Evolutionary conservation across 306 rosid genomes (phyloP).

Genomic region (Sicyos baderoa): DNA sequence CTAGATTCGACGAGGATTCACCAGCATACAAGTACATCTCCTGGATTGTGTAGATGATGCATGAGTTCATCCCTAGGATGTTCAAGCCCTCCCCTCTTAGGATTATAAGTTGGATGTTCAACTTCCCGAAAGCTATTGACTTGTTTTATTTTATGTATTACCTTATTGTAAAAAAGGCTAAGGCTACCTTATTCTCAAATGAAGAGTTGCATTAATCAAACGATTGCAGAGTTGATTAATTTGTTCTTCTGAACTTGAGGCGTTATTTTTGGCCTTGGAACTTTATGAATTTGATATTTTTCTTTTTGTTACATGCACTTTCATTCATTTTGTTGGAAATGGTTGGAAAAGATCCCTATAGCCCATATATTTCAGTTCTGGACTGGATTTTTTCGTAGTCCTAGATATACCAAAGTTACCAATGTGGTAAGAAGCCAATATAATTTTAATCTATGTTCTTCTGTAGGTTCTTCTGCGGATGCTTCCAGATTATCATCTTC

Average conservation of each 20-base stretch:
- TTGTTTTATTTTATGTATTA: no score
- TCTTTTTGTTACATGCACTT: neutral
- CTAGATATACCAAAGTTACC: neutral
- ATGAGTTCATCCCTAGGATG: no score
- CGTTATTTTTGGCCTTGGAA: neutral
- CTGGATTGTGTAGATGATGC: no score
- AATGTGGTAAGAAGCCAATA: no score
- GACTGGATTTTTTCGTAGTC: neutral
- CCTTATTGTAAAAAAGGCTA: no score
- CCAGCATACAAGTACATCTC: no score
- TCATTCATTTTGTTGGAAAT: neutral
- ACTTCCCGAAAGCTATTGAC: no score
- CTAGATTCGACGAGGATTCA: no score
- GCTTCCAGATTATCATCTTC: conserved; percentile 97
- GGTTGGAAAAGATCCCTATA: neutral
- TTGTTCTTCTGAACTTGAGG: neutral
- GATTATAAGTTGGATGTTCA: no score
- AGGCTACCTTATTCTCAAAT: no score
- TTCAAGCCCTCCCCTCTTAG: no score
- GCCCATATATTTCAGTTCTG: neutral
- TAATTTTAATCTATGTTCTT: conserved; percentile 14
- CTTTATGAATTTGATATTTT: neutral
- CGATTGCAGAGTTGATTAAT: neutral
- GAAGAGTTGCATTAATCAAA: no score
- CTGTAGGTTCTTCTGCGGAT: conserved; percentile 82